phyloP scores from a whole-genome alignment of 352 stramenopile genomes.

The Phytophthora fragariae region DNA sequence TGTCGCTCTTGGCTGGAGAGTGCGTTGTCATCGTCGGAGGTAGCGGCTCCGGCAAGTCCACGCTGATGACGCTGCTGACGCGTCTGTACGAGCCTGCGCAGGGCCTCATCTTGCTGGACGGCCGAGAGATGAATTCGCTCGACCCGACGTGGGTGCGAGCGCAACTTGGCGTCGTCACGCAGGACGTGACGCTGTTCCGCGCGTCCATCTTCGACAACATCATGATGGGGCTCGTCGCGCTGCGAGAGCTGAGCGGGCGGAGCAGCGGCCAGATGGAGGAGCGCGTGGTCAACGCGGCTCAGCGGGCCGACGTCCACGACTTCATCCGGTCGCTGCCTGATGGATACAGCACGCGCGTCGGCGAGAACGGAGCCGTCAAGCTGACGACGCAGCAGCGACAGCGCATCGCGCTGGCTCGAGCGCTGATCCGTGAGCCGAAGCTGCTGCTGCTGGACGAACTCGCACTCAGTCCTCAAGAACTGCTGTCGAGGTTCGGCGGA shows the following conservation, averaged over 20 bases:
- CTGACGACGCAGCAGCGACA: conserved; percentile 93
- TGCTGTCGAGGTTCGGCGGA: conserved; percentile 64
- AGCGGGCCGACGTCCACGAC: conserved; percentile 50
- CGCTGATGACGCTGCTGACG: conserved; percentile 42
- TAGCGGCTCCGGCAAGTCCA: conserved; percentile 42
- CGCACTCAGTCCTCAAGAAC: conserved; percentile 45
- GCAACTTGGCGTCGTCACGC: conserved; percentile 51
- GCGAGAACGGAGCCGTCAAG: conserved; percentile 82
- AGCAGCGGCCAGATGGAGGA: conserved; percentile 53
- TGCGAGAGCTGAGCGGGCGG: conserved; percentile 34
- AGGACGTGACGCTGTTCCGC: conserved; percentile 50
- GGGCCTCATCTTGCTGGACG: conserved; percentile 49
- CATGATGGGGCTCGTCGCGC: conserved; percentile 39
- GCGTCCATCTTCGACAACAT: conserved; percentile 69
- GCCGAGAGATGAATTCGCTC: conserved; percentile 42
- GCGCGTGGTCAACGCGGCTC: conserved; percentile 76
- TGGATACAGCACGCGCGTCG: conserved; percentile 66
- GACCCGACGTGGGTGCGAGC: conserved; percentile 45
- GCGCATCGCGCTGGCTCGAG: conserved; percentile 57
- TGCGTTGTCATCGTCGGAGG: conserved; percentile 53
- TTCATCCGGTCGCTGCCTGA: conserved; percentile 86
- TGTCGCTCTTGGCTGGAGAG: conserved; percentile 46
- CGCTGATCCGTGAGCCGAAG: conserved; percentile 51
- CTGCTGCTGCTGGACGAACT: conserved; percentile 58
- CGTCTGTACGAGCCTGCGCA: conserved; percentile 39